phyloP scores from a whole-genome alignment of 2,329 filamentous ascomycete genomes.

The Claviceps sorghi region DNA sequence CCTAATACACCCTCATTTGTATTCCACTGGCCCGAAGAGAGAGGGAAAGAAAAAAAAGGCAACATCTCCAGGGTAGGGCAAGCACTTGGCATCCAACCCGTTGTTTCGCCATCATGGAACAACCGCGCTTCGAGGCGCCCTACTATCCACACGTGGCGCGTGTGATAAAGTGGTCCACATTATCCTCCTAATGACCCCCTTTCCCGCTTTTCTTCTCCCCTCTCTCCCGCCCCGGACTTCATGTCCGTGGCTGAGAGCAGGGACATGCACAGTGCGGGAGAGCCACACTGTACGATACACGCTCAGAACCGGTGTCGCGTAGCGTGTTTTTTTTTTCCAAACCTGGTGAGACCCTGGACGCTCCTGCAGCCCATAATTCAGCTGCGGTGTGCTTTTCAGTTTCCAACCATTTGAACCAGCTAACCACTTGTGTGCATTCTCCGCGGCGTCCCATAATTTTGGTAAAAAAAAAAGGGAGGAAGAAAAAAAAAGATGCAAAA shows the following conservation, averaged over 20 bases:
- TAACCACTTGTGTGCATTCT: neutral
- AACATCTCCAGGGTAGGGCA: neutral
- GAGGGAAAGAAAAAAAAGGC: too few relatives aligned
- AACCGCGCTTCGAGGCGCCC: neutral
- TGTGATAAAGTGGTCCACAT: neutral
- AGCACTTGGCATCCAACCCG: too few relatives aligned
- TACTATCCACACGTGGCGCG: neutral
- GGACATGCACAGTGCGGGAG: neutral
- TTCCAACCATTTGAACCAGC: neutral
- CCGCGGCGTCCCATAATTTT: slow-evolving; percentile 1
- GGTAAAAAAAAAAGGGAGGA: too few relatives aligned
- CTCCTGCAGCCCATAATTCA: slow-evolving; percentile 2
- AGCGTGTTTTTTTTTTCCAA: neutral
- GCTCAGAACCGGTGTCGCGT: neutral
- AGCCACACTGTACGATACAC: neutral
- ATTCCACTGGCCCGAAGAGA: too few relatives aligned
- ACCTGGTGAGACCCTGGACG: slow-evolving; percentile 1
- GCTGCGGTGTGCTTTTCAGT: neutral
- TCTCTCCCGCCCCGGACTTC: neutral
- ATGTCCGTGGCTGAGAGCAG: neutral
- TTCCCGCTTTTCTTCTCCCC: neutral
- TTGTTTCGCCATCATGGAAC: neutral
- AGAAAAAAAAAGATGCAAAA: neutral
- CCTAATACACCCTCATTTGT: too few relatives aligned
- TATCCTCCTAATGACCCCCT: neutral